Conservation (phyloP, 768 basidiomycete genomes). For the Hemileccinum rubropunctum region DNA sequence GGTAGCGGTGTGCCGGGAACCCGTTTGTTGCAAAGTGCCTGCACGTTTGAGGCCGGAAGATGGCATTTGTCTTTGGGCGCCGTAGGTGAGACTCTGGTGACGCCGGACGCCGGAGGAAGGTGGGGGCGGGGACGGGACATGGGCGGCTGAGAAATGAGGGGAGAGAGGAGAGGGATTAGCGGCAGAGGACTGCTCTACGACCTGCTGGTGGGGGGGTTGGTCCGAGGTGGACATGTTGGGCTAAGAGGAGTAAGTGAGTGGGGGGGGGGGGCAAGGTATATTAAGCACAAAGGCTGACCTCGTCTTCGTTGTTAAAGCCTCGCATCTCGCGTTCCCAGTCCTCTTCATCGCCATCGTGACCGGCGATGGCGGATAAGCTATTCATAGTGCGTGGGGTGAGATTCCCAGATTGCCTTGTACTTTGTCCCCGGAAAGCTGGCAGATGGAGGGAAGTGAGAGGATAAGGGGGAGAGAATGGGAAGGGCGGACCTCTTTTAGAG, state of each 20-base stretch:
- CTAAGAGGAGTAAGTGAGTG: conserved; percentile 21
- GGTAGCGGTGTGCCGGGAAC: conserved; percentile 33
- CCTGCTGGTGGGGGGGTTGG: conserved; percentile 43
- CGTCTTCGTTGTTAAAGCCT: conserved; percentile 60
- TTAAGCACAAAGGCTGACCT: conserved; percentile 41
- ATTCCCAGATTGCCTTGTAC: conserved; percentile 53
- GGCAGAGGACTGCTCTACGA: conserved; percentile 44
- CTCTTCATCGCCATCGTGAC: conserved; percentile 85
- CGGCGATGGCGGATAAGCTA: conserved; percentile 81
- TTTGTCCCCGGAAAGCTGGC: conserved; percentile 51
- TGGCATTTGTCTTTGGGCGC: conserved; percentile 53
- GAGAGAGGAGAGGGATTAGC: conserved; percentile 54
- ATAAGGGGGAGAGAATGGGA: neutral
- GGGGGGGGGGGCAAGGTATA: conserved; percentile 2
- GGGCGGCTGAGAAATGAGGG: conserved; percentile 52
- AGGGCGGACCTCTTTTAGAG: conserved; percentile 66
- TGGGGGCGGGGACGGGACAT: conserved; percentile 69
- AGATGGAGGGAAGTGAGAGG: conserved; percentile 9
- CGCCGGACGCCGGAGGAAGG: conserved; percentile 70
- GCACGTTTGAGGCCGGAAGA: conserved; percentile 64
- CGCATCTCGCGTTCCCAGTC: conserved; percentile 76
- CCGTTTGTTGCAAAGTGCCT: conserved; percentile 59
- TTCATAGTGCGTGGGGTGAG: conserved; percentile 73
- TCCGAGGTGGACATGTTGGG: conserved; percentile 22
- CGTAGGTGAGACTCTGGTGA: conserved; percentile 77